Evolutionary conservation across 75 land plant genomes (phyloP), one percentile per base, ranked within the genome.

Genomic region (Picea sitchensis): DNA sequence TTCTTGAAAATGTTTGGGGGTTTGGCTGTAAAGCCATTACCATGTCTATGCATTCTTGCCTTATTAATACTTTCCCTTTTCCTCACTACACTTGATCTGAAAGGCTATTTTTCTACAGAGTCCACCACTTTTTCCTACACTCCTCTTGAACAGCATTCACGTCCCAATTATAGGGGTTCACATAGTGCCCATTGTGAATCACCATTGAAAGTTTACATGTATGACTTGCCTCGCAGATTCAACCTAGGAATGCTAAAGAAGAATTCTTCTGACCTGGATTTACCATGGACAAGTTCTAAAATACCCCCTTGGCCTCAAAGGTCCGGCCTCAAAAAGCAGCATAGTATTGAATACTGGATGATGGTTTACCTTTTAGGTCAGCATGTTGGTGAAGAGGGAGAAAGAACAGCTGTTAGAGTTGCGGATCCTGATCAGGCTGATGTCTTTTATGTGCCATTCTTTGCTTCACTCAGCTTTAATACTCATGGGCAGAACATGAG

Each of bases 301-400:
- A 68, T 89, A 54, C 90, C 93, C 47, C 71, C 88, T 57, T 91
- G 93, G 98, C 90, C 86, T n/a, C 11, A n/a, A 41, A 71, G 57
- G 3, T 85, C 84, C 18, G 95, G 92, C 21, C 65, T 95, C 65
- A 91, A 84, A 85, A 82, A 78, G 77, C 99, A 96, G 84, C 99
- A 96, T 78, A 94, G 95, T 65, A 95, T 95, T n/a, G 99, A 94
- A 87, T 96, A 92, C 77, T 96, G 98, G 98, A 80, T 96, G 91
- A 96, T 88, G 98, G 88, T 86, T 15, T 90, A 89, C 60, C 78
- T 96, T 36, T 34, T 95, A 73, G 79, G 69, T 34, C 76, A 83
- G 18, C 80, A 76, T 30, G 74, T 76, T 4, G 86, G 62, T 8
- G 79, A 56, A 14, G 83, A 32, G 67, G 62, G 18, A 79, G 82